Evolutionary conservation across 2,329 filamentous ascomycete species (phyloP), one percentile per base, ranked within the genome.

Genomic region (Diaporthe sp.): DNA sequence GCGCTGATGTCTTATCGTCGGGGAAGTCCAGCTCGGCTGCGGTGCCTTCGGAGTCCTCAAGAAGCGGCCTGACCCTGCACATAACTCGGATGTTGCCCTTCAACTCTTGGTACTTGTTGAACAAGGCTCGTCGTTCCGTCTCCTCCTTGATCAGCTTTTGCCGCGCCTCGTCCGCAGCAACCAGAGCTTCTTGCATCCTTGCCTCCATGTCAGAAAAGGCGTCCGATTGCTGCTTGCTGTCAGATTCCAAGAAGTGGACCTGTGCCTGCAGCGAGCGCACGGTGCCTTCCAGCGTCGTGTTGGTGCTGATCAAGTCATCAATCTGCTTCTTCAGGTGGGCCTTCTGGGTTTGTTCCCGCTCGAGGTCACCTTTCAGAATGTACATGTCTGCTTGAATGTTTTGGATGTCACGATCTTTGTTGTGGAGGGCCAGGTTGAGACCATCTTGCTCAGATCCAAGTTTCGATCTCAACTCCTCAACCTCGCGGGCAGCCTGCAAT

Each of bases 71-170:
- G 37, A 98, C 96, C 81, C 97, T 92, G 81, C 96, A 98, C 91
- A 99, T 99, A 77, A 99, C 97, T 27, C 97, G 93, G 80, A 99
- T 99, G 81, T 99, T 99, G 79, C 97, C 97, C 83, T 98, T 98
- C 75, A 99, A 90, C 81, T 99, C 97, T 82, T 99, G 95, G 61
- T 99, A 96, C 82, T 97, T 97, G 84, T 98, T 98, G 86, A 98
- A 98, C 0, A 99, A 89, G 78, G 97, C 96, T 30, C 97, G 91
- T 19, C 97, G 92, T 68, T 98, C 87, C 0, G 94, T 97, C 84
- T 99, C 97, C 81, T 98, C 97, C 79, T 93, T 94, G 76, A 97
- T 93, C 37, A 99, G 87, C 81, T 97, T 98, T 77, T 94, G 91
- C 73, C 94, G 92, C 1, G 94, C 92, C 47, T 90, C 88, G 39